phyloP scores from a whole-genome alignment of 345 rosid species.

The Gossypium bickii region DNA sequence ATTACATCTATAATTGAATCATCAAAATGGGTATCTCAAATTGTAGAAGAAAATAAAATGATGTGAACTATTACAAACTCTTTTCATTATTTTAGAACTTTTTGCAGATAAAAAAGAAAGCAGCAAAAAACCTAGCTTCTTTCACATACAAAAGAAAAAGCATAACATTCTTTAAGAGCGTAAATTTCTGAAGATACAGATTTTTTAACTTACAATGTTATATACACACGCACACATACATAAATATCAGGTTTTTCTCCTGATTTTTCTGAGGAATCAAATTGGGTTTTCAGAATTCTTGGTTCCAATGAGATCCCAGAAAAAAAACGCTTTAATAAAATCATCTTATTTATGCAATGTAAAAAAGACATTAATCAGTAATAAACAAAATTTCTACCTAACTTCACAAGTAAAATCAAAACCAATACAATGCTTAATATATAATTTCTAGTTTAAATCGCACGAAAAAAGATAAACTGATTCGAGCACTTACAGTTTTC shows the following conservation, averaged over 20 bases:
- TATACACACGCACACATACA: too few species aligned
- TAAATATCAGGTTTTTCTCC: background rate
- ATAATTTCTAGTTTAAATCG: constrained; percentile 10
- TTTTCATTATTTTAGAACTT: background rate
- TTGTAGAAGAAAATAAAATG: background rate
- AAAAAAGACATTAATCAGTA: background rate
- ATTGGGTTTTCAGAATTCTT: background rate
- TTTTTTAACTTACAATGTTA: background rate
- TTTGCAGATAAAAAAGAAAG: background rate
- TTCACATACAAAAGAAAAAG: background rate
- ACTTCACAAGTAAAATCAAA: constrained; percentile 3
- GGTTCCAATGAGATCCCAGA: background rate
- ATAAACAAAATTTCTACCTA: background rate
- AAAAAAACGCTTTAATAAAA: background rate
- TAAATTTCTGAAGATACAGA: background rate
- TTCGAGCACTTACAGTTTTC: constrained; percentile 20
- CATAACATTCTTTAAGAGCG: background rate
- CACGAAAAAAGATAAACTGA: background rate
- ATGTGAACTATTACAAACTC: background rate
- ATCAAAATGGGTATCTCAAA: background rate
- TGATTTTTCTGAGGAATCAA: constrained; percentile 5
- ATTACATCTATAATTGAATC: background rate
- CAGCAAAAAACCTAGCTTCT: background rate
- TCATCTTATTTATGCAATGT: constrained; percentile 11
- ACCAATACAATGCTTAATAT: background rate